A percentile compares a stretch with the other conserved stretches of the same genome.
Evolutionary conservation across 2,329 filamentous ascomycete species (phyloP).

Genomic region (Aspergillus melleus): DNA sequence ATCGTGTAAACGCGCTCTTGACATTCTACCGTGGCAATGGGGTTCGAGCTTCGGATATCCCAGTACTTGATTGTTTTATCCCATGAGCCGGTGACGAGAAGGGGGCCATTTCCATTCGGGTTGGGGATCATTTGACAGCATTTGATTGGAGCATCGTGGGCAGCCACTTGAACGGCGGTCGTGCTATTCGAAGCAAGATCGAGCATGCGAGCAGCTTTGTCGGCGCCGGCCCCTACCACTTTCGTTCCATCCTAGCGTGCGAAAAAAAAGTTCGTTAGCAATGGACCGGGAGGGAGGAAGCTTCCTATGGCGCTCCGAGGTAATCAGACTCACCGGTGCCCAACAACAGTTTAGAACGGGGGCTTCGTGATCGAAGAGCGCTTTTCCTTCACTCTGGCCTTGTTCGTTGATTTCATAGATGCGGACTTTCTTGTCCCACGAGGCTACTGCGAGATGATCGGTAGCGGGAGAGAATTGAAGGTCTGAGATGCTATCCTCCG

Average conservation of each 20-base stretch:
- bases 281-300: constrained; percentile 2
- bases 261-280: constrained; percentile 5
- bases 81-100: constrained; percentile 81
- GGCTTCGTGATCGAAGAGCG: constrained; percentile 79
- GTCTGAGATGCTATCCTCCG: constrained; percentile 86
- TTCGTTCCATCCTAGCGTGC: constrained; percentile 77
- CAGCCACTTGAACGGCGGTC: constrained; percentile 67
- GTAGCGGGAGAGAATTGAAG: constrained; percentile 74
- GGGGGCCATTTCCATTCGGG: constrained; percentile 55
- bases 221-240: constrained; percentile 81
- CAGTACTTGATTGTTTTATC: constrained; percentile 60
- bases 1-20: constrained; percentile 72
- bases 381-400: constrained; percentile 80
- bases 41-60: constrained; percentile 52
- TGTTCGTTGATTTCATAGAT: constrained; percentile 86
- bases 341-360: constrained; percentile 84
- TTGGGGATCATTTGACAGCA: constrained; percentile 76
- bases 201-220: constrained; percentile 86
- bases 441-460: constrained; percentile 85
- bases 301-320: neutral
- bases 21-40: constrained; percentile 49
- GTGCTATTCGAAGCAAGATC: constrained; percentile 66
- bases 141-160: constrained; percentile 80
- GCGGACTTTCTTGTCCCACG: constrained; percentile 97
- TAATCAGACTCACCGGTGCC: constrained; percentile 67